Evolutionary conservation across 2,329 filamentous ascomycete genomes (phyloP).

Genomic region (Pseudocercospora ulei): DNA sequence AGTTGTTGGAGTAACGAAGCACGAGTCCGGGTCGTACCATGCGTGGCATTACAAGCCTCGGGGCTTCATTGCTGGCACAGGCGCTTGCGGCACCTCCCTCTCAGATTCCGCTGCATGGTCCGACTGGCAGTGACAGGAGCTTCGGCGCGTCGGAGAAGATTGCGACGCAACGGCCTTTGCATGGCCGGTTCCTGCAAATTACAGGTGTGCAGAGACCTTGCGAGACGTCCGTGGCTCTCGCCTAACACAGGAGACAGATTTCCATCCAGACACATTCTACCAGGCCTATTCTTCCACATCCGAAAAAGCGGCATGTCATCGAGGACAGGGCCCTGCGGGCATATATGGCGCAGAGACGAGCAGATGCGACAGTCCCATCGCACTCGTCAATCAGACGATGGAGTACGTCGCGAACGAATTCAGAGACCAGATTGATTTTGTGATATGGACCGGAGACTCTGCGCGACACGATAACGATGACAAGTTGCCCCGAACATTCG

Average conservation of each 20-base stretch:
- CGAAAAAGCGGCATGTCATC: conserved; percentile 64
- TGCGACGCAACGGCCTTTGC: conserved; percentile 28
- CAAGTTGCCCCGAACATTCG: conserved; percentile 60
- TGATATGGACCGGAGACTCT: conserved; percentile 37
- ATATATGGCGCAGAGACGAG: conserved; percentile 75
- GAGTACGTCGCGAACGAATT: conserved; percentile 59
- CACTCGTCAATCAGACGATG: conserved; percentile 79
- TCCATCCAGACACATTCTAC: conserved; percentile 87
- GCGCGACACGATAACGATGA: conserved; percentile 38
- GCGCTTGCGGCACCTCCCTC: conserved; percentile 18
- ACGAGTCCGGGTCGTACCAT: not conserved
- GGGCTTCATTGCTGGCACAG: conserved; percentile 15
- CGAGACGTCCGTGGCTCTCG: conserved; percentile 17
- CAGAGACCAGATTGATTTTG: conserved; percentile 35
- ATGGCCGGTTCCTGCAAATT: conserved; percentile 75
- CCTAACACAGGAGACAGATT: conserved; percentile 48
- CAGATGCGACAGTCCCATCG: conserved; percentile 74
- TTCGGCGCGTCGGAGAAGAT: conserved; percentile 1
- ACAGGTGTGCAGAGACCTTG: conserved; percentile 54
- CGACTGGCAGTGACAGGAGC: not conserved
- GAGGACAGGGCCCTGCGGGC: conserved; percentile 65
- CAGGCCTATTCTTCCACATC: conserved; percentile 63
- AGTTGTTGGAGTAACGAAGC: not conserved
- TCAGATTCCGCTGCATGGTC: conserved; percentile 16
- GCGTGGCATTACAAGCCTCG: conserved; percentile 1